A percentile compares a stretch with the other conserved stretches of the same genome.
Evolutionary conservation across 2,329 filamentous ascomycete genomes (phyloP).

Genomic region (Dactylellina drechsleri): DNA sequence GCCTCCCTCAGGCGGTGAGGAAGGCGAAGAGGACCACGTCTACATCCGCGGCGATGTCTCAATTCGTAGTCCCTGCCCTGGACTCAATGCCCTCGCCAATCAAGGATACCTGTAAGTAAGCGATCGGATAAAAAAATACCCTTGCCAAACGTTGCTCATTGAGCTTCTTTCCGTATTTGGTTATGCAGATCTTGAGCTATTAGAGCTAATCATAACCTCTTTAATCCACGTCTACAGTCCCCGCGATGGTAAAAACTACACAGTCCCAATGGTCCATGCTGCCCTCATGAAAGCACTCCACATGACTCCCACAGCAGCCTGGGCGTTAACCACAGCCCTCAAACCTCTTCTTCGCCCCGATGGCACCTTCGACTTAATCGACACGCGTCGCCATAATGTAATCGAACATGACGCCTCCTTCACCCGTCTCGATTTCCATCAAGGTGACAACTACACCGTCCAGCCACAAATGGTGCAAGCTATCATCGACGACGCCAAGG

Average conservation of each 20-base stretch:
- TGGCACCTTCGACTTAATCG: slow-evolving; percentile 60
- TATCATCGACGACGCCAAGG: slow-evolving; percentile 59
- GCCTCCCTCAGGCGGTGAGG: slow-evolving; percentile 10
- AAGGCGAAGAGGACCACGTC: slow-evolving; percentile 55
- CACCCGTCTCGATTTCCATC: slow-evolving; percentile 60
- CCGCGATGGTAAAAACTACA: slow-evolving; percentile 60
- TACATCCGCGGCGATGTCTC: slow-evolving; percentile 53
- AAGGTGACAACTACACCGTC: slow-evolving; percentile 61
- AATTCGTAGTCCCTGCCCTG: slow-evolving; percentile 59
- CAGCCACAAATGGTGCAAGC: slow-evolving; percentile 60
- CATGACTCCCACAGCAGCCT: slow-evolving; percentile 57
- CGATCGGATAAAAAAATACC: background rate
- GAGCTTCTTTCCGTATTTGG: background rate
- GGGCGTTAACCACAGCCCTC: slow-evolving; percentile 57
- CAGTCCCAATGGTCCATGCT: slow-evolving; percentile 59
- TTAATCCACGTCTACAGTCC: slow-evolving; percentile 55
- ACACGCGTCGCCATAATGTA: slow-evolving; percentile 60
- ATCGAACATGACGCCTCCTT: slow-evolving; percentile 61
- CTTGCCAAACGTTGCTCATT: too few species aligned
- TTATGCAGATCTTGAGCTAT: too few species aligned
- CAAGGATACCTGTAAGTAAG: slow-evolving; percentile 60
- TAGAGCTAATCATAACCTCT: too few species aligned
- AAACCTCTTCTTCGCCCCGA: slow-evolving; percentile 57
- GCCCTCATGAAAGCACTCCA: slow-evolving; percentile 58
- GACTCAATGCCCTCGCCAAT: slow-evolving; percentile 60